These are phyloP conservation scores for Colletotrichum eleusines DNA, from an alignment of 2,329 filamentous ascomycete species.

Conservation along the genomic window DNA sequence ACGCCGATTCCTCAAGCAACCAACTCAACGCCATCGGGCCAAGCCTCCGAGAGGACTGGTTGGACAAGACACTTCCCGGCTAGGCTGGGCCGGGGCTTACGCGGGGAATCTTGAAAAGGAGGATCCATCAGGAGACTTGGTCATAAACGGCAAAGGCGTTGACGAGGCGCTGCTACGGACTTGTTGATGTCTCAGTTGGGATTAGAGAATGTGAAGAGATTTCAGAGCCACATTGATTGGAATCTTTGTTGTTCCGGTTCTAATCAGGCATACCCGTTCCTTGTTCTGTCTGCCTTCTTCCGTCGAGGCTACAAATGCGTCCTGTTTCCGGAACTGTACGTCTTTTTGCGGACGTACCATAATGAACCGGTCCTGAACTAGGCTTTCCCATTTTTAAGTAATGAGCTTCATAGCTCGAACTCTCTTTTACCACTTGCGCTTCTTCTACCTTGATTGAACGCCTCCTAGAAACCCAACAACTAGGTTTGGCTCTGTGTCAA, in stretches of 20 bases:
- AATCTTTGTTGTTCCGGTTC: conserved; percentile 16
- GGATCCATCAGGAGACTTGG: conserved; percentile 5
- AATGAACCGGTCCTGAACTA: conserved; percentile 9
- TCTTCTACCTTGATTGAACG: conserved; percentile 17
- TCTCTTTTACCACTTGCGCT: not conserved
- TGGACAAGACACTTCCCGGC: not conserved
- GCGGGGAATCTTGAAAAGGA: not conserved
- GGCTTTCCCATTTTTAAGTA: conserved; percentile 7
- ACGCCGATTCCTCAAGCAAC: conserved; percentile 23
- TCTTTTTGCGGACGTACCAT: conserved; percentile 33
- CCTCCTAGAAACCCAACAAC: conserved; percentile 2
- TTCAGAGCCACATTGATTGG: conserved; percentile 10
- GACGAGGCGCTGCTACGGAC: conserved; percentile 25
- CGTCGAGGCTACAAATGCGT: not conserved
- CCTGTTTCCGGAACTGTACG: conserved; percentile 27
- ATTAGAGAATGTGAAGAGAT: conserved; percentile 20
- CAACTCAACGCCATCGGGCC: conserved; percentile 21
- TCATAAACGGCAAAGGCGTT: conserved; percentile 34
- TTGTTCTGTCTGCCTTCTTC: not conserved
- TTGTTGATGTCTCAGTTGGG: conserved; percentile 36
- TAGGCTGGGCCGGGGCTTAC: conserved; percentile 11
- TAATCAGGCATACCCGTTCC: not conserved
- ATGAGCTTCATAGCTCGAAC: not conserved
- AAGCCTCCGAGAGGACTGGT: conserved; percentile 10
- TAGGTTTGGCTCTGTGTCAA: conserved; percentile 1